Base-by-base conservation (phyloP, 495 filamentous ascomycete species). In the Penicillium diatomitis region DNA sequence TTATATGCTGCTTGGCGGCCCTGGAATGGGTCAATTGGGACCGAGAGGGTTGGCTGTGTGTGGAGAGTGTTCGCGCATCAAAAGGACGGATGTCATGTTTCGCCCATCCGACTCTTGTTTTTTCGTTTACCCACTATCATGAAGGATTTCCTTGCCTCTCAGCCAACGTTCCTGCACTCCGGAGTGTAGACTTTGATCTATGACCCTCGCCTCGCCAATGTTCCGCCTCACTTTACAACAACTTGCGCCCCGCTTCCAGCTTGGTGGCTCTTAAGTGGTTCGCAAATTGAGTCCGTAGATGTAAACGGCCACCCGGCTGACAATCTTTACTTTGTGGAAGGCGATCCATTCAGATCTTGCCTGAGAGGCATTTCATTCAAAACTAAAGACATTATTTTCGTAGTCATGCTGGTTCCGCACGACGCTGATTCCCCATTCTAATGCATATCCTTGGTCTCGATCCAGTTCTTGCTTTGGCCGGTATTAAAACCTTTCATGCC, bases 91-190 rank as follows among this genome's bases (percentile, higher is more conserved):
- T 63, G 56, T 55, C 43, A 49, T 61, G 51, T 56, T 52, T 50
- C 54, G 52, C 58, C 20, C 20, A 20, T 20, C 20, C 20, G 20
- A 20, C 52, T 51, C 54, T 60, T 63, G 57, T 57, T 60, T 51
- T 58, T 59, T 61, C 50, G 38, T 49, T 58, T 60, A 60, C 49
- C 57, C 57, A 62, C 65, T 67, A 63, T 62, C 61, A 62, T 65
- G 62, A 67, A 59, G 65, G 59, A 66, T 65, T 59, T 51, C 52
- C 46, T 57, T 58, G 46, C 56, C 50, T 63, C 20, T 20, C 20
- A 20, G 20, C 20, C 20, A 20, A 20, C 20, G 20, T 20, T 20
- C 20, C 20, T 20, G 20, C 20, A 20, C 20, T 20, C 20, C 20
- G 2, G 20, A 20, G 20, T 9, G 41, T 33, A 44, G 41, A 34